Evolutionary conservation across 164 flowering plant genomes (phyloP).

Genomic region (Tinospora cordifolia): DNA sequence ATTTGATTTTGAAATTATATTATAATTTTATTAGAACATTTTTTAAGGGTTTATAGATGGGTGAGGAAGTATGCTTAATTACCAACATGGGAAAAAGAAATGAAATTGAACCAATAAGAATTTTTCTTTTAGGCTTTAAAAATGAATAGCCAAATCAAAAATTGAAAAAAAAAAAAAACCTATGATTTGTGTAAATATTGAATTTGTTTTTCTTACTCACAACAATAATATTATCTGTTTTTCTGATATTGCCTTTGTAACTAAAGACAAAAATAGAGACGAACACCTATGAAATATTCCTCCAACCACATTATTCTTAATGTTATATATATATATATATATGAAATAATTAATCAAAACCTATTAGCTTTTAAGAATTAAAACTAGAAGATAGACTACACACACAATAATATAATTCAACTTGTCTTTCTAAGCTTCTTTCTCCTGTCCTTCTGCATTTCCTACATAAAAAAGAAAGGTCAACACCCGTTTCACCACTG

Average conservation of each 20-base stretch:
- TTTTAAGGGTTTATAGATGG: no score
- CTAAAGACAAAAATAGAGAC: slow-evolving; percentile 46
- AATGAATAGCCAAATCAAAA: no score
- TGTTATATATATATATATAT: neutral
- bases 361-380: neutral
- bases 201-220: neutral
- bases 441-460: slow-evolving; percentile 23
- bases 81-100: no score
- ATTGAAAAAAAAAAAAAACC: neutral
- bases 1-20: no score
- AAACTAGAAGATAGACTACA: slow-evolving; percentile 10
- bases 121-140: no score
- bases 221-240: slow-evolving; percentile 10
- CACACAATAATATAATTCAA: slow-evolving; percentile 7
- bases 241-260: slow-evolving; percentile 31
- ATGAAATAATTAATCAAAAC: slow-evolving; percentile 17
- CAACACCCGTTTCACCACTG: slow-evolving; percentile 25
- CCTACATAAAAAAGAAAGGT: slow-evolving; percentile 36
- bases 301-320: slow-evolving; percentile 35
- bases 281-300: slow-evolving; percentile 25
- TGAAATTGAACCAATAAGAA: no score
- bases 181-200: neutral
- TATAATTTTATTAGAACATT: no score
- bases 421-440: slow-evolving; percentile 15
- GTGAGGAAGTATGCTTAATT: no score